Conservation (phyloP, 805 yeast genomes). For the Saturnispora ahearnii region DNA sequence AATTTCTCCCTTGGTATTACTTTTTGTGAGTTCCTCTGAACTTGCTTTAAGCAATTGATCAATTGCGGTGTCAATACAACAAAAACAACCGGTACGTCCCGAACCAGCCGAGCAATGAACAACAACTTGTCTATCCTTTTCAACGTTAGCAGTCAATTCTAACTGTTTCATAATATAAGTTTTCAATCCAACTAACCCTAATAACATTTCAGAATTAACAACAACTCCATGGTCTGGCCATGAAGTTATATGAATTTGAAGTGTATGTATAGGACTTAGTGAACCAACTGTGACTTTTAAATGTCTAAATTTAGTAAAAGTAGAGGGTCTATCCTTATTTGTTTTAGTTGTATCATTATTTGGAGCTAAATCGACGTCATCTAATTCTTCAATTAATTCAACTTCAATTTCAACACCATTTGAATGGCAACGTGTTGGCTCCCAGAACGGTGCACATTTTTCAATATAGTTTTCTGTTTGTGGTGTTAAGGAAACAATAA, state of each 20-base stretch:
- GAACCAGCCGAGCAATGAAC: constrained; percentile 97
- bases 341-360: constrained; percentile 14
- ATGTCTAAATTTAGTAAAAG: constrained; percentile 29
- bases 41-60: constrained; percentile 26
- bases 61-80: constrained; percentile 56
- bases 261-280: constrained; percentile 34
- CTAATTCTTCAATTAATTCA: constrained; percentile 19
- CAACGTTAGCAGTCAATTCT: background rate
- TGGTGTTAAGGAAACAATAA: constrained; percentile 68
- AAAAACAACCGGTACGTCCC: constrained; percentile 89
- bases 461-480: constrained; percentile 68
- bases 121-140: constrained; percentile 39
- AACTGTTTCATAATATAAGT: constrained; percentile 17
- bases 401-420: constrained; percentile 20
- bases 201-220: constrained; percentile 45
- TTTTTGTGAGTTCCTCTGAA: constrained; percentile 7
- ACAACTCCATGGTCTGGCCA: constrained; percentile 84
- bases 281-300: constrained; percentile 33
- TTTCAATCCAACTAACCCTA: constrained; percentile 41
- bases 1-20: background rate
- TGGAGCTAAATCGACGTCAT: constrained; percentile 20
- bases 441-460: constrained; percentile 83
- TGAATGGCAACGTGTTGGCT: constrained; percentile 40
- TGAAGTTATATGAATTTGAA: constrained; percentile 66
- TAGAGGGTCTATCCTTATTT: constrained; percentile 11